Evolutionary conservation across 1,284 basidiomycete species (phyloP), one percentile per base, ranked within the genome.

Genomic region (Lignosus rhinocerotis): DNA sequence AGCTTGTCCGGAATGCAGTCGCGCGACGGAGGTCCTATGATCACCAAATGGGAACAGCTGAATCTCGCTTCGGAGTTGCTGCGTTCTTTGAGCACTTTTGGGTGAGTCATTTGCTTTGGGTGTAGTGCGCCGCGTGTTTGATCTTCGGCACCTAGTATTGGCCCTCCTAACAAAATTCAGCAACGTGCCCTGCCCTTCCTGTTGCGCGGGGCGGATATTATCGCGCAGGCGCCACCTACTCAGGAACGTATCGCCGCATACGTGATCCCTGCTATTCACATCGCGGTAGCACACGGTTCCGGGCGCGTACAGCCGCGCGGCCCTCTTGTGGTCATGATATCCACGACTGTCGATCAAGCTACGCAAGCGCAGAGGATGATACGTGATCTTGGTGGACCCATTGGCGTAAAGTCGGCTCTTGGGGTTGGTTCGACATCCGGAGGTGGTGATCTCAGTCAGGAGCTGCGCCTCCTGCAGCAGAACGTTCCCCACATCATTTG

Each of bases 241-340:
- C 96, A 98, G 73, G 96, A 99, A 74, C 85, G 96, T 47, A 98
- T 99, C 69, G 96, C 96, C 33, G 94, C 94, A 55, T 99, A 99
- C 74, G 92, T 95, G 49, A 95, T 96, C 60, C 94, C 94, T 44
- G 93, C 93, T 19, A 90, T 97, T 51, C 94, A 96, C 69, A 86
- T 92, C 47, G 92, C 92, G 42, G 81, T 93, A 56, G 86, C 82
- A 56, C 78, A 86, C 70, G 78, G 82, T 51, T 60, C 75, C 47
- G 74, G 76, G 66, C 76, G 81, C 50, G 70, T 80, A 17, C 77
- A 84, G 6, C 87, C 87, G 63, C 84, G 85, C 31, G 94, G 94
- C 3, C 93, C 96, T 9, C 79, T 92, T 32, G 93, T 92, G 19
- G 86, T 98, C 63, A 93, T 99, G 80, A 86, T 98, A 48, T 97